Evolutionary conservation across 2,329 filamentous ascomycete species (phyloP).

Genomic region (Calonectria henricotiae): DNA sequence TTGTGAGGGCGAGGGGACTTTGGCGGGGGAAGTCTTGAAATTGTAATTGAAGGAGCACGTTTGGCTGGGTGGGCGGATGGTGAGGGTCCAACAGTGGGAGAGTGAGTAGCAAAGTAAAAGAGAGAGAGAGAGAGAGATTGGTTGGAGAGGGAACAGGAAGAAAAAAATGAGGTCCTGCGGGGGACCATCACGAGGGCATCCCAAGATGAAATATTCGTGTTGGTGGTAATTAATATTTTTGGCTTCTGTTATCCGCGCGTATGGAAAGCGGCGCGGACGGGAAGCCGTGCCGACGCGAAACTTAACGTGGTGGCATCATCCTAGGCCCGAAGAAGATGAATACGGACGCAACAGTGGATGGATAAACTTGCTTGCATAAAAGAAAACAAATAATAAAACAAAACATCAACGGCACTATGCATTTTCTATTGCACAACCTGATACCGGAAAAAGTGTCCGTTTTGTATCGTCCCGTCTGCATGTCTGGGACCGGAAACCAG

Average conservation of each 20-base stretch:
- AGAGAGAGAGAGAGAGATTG: not conserved
- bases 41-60: constrained; percentile 32
- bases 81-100: constrained; percentile 23
- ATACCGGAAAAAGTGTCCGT: not conserved
- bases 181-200: not conserved
- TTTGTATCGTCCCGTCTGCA: not conserved
- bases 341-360: not conserved
- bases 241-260: not conserved
- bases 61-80: constrained; percentile 20
- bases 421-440: not conserved
- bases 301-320: not conserved
- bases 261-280: not conserved
- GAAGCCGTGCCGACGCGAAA: constrained; percentile 11
- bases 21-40: not conserved
- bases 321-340: not conserved
- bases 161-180: not conserved
- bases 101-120: not conserved
- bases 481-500: not conserved
- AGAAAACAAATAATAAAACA: not conserved
- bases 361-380: not conserved
- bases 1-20: not conserved
- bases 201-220: not conserved
- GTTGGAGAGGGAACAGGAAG: not conserved
- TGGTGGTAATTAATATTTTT: not conserved
- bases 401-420: not conserved